These are phyloP conservation scores for Tylopilus sp. DNA, from an alignment of 768 basidiomycete species.

Conservation along the genomic window DNA sequence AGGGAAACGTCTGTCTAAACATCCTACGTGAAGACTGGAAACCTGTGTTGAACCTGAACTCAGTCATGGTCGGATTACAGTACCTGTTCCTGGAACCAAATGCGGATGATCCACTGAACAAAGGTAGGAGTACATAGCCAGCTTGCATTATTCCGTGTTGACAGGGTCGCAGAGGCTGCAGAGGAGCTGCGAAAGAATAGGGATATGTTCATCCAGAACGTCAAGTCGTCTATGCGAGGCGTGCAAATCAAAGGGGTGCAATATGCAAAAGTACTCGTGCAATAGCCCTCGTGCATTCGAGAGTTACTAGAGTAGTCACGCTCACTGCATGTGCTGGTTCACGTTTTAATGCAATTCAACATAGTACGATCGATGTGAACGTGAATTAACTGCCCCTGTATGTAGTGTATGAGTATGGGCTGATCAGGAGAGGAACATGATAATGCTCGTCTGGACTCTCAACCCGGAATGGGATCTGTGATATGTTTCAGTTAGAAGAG, in stretches of 20 bases:
- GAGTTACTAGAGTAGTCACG: conserved; percentile 8
- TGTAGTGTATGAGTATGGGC: conserved; percentile 88
- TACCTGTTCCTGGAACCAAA: conserved; percentile 99
- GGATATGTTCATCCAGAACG: conserved; percentile 79
- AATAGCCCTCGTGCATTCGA: conserved; percentile 28
- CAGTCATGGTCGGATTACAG: conserved; percentile 97
- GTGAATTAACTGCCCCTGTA: conserved; percentile 76
- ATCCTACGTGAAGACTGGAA: conserved; percentile 99
- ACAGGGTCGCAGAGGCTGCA: conserved; percentile 73
- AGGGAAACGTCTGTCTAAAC: conserved; percentile 98
- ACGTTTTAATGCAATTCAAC: conserved; percentile 4
- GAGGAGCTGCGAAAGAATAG: conserved; percentile 89
- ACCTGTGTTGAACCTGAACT: conserved; percentile 94
- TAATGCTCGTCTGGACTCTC: conserved; percentile 76
- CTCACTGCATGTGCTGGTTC: not conserved
- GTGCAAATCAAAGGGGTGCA: conserved; percentile 69
- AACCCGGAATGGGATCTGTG: conserved; percentile 76
- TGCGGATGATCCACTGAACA: conserved; percentile 97
- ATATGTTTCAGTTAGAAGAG: conserved; percentile 5
- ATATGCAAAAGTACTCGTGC: conserved; percentile 71
- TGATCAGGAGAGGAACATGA: conserved; percentile 89
- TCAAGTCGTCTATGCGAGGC: conserved; percentile 85
- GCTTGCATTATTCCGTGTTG: conserved; percentile 2
- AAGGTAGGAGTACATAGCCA: conserved; percentile 57
- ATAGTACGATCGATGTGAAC: conserved; percentile 2